Evolutionary conservation across 805 yeast species (phyloP), one percentile per base, ranked within the genome.

Genomic region (Schwanniomyces pseudopolymorphus): DNA sequence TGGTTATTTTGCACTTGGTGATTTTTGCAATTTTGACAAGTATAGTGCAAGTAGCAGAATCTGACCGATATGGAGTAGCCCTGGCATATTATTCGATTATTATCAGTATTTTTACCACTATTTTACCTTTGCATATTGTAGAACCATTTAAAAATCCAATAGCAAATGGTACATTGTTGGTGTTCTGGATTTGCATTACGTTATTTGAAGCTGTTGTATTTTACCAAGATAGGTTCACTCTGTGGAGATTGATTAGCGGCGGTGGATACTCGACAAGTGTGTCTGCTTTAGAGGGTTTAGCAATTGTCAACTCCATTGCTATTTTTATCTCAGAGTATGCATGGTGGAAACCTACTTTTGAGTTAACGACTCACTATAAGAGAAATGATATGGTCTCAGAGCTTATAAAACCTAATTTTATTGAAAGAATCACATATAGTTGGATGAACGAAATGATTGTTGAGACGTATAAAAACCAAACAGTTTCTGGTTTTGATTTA

Each of bases 371-470:
- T 1, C 66, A 66, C 40, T 75, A 63, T 48, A 37, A 39, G 8
- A 43, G 42, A 33, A 44, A 53, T 16, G 52, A 59, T 6, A 63
- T 54, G 9, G 46, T 62, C 5, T 39, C 33, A 11, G 39, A 33
- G 16, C 48, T 59, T n/a, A 35, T 41, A 8, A 44, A 43, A 19
- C 69, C 72, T 5, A 69, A 66, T 21, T 40, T 72, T n/a, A 55
- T 74, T 36, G 71, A 74, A 11, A 58, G 63, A 35, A 52, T 74
- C 25, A 69, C 80, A 0, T 78, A 70, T 48, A 68, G 69, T 17
- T 77, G 80, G 79, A 71, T 78, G 77, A 76, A 75, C 50, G 62
- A 65, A 3, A 53, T 78, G 45, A 72, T 78, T 22, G 49, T 55
- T 13, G 70, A 70, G 44, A 69, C 77, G 0, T 72, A 68, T 43